These are phyloP conservation scores for Rhodotorula babjevae DNA, from an alignment of 768 basidiomycete genomes.

Conservation along the genomic window DNA sequence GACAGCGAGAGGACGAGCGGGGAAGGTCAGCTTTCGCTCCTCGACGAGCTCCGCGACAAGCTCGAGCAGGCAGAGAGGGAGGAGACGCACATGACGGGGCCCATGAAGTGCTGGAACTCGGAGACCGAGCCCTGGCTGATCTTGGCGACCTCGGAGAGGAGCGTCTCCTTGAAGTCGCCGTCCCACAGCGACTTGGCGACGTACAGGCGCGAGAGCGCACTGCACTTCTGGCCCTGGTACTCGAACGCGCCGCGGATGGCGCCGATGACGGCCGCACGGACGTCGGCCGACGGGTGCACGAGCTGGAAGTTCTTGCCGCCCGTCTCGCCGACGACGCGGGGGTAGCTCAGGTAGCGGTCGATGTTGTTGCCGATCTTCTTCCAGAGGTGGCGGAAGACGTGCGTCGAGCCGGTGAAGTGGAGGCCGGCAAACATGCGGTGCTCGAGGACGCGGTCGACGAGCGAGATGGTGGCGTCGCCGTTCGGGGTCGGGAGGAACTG, in stretches of 20 bases:
- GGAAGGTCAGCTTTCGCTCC: neutral
- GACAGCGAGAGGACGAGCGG: neutral
- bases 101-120: constrained; percentile 82
- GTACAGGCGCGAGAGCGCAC: constrained; percentile 84
- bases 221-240: constrained; percentile 98
- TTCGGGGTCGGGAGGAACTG: constrained; percentile 93
- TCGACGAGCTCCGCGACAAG: too few relatives aligned
- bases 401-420: constrained; percentile 94
- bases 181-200: constrained; percentile 83
- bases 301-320: constrained; percentile 98
- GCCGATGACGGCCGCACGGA: constrained; percentile 85
- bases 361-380: constrained; percentile 86
- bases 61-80: too few relatives aligned
- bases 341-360: constrained; percentile 81
- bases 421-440: constrained; percentile 77
- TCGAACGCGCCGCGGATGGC: constrained; percentile 84
- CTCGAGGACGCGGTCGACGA: constrained; percentile 59
- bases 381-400: constrained; percentile 92
- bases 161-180: constrained; percentile 67
- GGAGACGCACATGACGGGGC: constrained; percentile 78
- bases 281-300: constrained; percentile 78
- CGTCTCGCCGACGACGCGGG: constrained; percentile 94
- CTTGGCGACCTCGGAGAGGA: constrained; percentile 69
- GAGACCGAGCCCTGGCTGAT: constrained; percentile 75
- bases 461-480: constrained; percentile 51